Conservation (phyloP, 345 rosid genomes). For the Euphorbia lathyris region DNA sequence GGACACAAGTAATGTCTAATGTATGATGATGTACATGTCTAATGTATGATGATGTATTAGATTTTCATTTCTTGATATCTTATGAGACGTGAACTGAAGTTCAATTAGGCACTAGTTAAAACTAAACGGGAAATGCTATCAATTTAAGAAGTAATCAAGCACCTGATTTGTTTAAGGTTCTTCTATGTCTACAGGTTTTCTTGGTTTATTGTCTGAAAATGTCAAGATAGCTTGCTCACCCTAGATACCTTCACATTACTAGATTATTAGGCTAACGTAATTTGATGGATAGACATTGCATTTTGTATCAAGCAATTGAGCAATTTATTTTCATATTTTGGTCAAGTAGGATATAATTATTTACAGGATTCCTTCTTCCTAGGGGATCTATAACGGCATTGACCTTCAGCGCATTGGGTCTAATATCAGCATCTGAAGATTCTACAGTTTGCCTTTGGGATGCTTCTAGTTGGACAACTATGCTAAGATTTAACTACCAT, state of each 20-base stretch:
- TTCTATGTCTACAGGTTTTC: neutral
- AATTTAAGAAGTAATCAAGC: neutral
- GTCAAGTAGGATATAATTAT: neutral
- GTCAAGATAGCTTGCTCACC: neutral
- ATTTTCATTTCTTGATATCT: conserved; percentile 24
- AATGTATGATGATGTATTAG: conserved; percentile 40
- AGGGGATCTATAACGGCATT: conserved; percentile 50
- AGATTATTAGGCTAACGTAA: neutral
- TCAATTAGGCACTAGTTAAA: neutral
- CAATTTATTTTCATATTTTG: neutral
- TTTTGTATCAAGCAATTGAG: neutral
- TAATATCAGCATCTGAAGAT: conserved; percentile 55
- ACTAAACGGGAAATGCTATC: neutral
- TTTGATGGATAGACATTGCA: conserved; percentile 1
- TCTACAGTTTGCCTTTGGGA: conserved; percentile 53
- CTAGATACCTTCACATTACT: neutral
- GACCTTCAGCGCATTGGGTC: conserved; percentile 30
- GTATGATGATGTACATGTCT: conserved; percentile 42
- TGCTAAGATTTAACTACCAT: conserved; percentile 34
- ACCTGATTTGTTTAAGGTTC: neutral
- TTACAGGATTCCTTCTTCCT: conserved; percentile 12
- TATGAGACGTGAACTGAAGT: neutral
- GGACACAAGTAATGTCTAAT: conserved; percentile 56
- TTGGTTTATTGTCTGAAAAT: neutral
- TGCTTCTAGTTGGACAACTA: conserved; percentile 18